phyloP scores from a whole-genome alignment of 139 green algal species.

The Bryopsis sp. region DNA sequence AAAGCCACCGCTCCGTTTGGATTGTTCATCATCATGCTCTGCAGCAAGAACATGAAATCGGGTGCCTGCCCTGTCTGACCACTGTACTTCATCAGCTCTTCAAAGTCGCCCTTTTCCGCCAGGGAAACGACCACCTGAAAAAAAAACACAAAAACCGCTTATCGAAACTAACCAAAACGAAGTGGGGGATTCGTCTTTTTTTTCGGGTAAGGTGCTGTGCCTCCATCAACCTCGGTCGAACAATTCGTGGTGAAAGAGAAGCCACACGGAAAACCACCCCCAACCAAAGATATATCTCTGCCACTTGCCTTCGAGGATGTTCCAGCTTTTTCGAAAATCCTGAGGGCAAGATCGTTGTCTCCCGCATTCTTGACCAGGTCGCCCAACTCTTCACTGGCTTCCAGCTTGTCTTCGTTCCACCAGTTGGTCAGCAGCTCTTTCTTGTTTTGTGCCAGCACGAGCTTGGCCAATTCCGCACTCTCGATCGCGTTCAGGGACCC shows the following conservation, averaged over 20 bases:
- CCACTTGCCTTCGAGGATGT: constrained; percentile 58
- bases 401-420: constrained; percentile 91
- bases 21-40: constrained; percentile 91
- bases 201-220: too few species aligned
- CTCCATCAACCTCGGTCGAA: too few species aligned
- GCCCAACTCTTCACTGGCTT: constrained; percentile 89
- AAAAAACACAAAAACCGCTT: too few species aligned
- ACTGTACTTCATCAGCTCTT: constrained; percentile 72
- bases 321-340: constrained; percentile 74
- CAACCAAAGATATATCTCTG: background rate
- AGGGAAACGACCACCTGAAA: constrained; percentile 62
- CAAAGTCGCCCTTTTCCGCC: constrained; percentile 92
- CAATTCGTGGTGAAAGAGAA: too few species aligned
- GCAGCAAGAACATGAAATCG: constrained; percentile 85
- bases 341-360: constrained; percentile 88
- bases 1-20: constrained; percentile 84
- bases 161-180: too few species aligned
- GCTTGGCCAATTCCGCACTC: constrained; percentile 81
- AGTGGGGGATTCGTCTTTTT: too few species aligned
- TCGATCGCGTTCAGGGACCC: constrained; percentile 89
- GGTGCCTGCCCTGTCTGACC: constrained; percentile 70
- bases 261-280: background rate
- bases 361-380: constrained; percentile 72
- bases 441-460: constrained; percentile 97
- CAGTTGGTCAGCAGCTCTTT: constrained; percentile 97